Evolutionary conservation across 2,329 filamentous ascomycete species (phyloP).

Genomic region (Epicoccum nigrum): DNA sequence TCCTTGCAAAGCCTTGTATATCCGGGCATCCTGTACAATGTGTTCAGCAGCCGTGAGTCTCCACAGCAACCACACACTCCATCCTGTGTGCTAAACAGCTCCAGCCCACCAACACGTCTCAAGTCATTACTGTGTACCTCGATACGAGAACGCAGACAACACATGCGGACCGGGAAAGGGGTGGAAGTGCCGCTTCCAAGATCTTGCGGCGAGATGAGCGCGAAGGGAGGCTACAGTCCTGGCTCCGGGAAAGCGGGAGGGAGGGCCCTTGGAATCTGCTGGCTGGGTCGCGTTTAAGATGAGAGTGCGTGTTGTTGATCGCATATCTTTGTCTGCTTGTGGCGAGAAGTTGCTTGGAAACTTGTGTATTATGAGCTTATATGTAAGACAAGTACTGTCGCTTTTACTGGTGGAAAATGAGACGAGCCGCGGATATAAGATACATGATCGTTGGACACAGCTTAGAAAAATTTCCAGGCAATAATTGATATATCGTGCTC

Average conservation of each 20-base stretch:
- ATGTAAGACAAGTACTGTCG: too few relatives aligned
- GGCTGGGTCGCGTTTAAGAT: neutral
- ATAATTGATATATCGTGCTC: too few relatives aligned
- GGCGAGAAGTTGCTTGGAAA: too few relatives aligned
- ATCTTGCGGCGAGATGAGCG: neutral
- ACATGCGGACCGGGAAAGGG: neutral
- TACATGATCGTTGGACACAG: too few relatives aligned
- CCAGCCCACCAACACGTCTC: neutral
- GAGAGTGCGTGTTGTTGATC: too few relatives aligned
- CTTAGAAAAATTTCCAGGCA: too few relatives aligned
- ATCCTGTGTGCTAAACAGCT: neutral
- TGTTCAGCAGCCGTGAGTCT: neutral
- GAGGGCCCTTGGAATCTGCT: conserved; percentile 28
- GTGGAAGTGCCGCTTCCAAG: neutral
- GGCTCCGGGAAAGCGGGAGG: conserved; percentile 20
- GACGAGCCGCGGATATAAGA: too few relatives aligned
- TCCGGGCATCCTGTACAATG: neutral
- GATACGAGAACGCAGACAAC: neutral
- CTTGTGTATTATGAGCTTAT: too few relatives aligned
- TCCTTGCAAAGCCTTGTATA: neutral
- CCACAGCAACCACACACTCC: too few relatives aligned
- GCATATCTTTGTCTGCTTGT: too few relatives aligned
- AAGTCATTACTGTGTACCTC: conserved; percentile 1
- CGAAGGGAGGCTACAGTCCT: conserved; percentile 7
- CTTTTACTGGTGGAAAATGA: too few relatives aligned